Percentiles rank a stretch among this genome's conserved stretches.
These are phyloP conservation scores for Phragmites australis DNA, from an alignment of 176 grass and related monocot genomes.

Conservation along the genomic window DNA sequence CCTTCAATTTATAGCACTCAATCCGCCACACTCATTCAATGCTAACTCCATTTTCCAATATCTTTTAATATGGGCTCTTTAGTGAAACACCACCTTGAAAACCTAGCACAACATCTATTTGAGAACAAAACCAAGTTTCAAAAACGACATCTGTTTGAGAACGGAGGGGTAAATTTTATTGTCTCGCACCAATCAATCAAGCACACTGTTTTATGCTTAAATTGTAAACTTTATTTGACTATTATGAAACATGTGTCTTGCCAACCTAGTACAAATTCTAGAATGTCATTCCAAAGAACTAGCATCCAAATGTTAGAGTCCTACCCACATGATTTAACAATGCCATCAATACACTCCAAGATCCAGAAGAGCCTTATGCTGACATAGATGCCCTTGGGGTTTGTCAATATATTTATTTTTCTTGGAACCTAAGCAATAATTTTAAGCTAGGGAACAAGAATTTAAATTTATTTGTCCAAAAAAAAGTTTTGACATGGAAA, in stretches of 20 bases:
- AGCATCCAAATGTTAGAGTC: neutral
- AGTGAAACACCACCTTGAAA: no score
- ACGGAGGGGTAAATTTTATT: no score
- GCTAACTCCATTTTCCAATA: no score
- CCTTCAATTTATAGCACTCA: neutral
- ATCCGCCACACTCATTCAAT: no score
- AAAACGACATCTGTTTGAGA: no score
- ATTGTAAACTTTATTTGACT: neutral
- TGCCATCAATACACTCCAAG: neutral
- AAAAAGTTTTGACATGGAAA: neutral
- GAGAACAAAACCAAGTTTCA: no score
- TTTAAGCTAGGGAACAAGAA: neutral
- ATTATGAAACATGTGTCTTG: neutral
- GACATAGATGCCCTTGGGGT: neutral
- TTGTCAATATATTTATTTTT: neutral
- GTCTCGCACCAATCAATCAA: no score
- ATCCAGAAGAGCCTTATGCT: constrained; percentile 1
- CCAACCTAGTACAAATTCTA: neutral
- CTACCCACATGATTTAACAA: constrained; percentile 25
- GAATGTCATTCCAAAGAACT: neutral
- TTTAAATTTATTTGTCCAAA: neutral
- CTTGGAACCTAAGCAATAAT: neutral
- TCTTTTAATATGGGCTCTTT: no score
- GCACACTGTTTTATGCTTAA: no score
- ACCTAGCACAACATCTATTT: no score